Evolutionary conservation across 2,329 filamentous ascomycete species (phyloP), one percentile per base, ranked within the genome.

Genomic region (Arthrobotrys megalospora): DNA sequence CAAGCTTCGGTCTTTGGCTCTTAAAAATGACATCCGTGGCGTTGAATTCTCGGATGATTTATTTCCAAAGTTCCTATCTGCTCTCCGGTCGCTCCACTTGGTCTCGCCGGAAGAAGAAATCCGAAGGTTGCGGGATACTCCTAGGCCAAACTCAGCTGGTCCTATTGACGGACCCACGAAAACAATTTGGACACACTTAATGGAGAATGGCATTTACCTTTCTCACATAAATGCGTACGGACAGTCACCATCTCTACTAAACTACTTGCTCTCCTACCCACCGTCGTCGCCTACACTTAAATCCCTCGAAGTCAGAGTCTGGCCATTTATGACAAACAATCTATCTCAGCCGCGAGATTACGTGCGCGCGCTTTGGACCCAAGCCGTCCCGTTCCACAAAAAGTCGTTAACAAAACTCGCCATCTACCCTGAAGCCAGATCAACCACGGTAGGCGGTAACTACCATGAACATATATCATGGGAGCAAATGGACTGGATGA

Each of bases 171-270:
- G 43, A 3, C 5, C 34, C 0, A 11, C 0, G 4, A 62, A 41
- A 28, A 28, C 66, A 1, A 70, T 70, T 16, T 70, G 66, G 66
- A 70, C 41, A 6, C 48, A 41, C 24, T 6, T 70, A 1, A 11
- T 6, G 14, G 53, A 70, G n/a, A 21, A 70, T 21, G 41, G 16
- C 0, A 70, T 70, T 3, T 70, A 62, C 24, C 66, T 50, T 10
- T 38, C 8, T 2, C 19, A 32, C 11, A 70, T 70, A 41, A 52
- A 12, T 11, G 28, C 50, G 6, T 70, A 36, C 43, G 53, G 66
- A 1, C 66, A 50, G 7, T 70, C 66, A 4, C 19, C 28, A 10
- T 45, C 53, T 14, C 14, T 70, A 14, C 1, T 70, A 1, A 2
- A 7, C 1, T 62, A 70, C 19, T 11, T 70, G 6, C 6, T 38